Evolutionary conservation across 2,329 filamentous ascomycete species (phyloP).

Genomic region (Cordyceps cateniannulata): DNA sequence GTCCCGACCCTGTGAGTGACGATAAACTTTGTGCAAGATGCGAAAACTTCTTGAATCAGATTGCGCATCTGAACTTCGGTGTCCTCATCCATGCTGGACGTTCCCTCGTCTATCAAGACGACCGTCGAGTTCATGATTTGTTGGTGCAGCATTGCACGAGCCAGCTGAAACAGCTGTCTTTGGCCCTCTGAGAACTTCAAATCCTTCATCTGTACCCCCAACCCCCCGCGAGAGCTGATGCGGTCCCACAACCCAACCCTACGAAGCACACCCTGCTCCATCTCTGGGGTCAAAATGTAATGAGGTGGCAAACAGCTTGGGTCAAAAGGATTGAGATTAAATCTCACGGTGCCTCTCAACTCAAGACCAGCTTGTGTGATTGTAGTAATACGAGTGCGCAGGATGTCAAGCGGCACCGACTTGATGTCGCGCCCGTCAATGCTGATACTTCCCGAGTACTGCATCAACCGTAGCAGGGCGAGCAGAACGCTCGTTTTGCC

Average conservation of each 20-base stretch:
- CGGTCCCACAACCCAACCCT: neutral
- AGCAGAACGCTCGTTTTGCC: neutral
- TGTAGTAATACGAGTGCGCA: slow-evolving; percentile 2
- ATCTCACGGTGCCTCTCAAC: neutral
- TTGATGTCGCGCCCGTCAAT: neutral
- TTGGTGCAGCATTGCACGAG: neutral
- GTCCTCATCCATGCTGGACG: neutral
- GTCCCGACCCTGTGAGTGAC: neutral
- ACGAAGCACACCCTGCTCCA: neutral
- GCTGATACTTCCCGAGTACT: neutral
- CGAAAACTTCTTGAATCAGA: neutral
- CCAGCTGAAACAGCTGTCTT: slow-evolving; percentile 1
- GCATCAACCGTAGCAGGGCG: neutral
- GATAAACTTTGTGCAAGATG: neutral
- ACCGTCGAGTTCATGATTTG: neutral
- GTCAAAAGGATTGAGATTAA: neutral
- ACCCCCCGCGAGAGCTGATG: neutral
- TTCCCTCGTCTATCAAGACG: neutral
- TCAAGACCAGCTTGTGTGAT: neutral
- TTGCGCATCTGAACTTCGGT: neutral
- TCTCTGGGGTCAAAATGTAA: neutral
- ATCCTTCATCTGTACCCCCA: neutral
- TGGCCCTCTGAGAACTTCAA: neutral
- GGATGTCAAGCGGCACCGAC: neutral
- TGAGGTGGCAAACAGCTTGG: neutral